phyloP scores from a whole-genome alignment of 371 early-diverging fungal genomes.

The Dinochytrium kinnereticum region DNA sequence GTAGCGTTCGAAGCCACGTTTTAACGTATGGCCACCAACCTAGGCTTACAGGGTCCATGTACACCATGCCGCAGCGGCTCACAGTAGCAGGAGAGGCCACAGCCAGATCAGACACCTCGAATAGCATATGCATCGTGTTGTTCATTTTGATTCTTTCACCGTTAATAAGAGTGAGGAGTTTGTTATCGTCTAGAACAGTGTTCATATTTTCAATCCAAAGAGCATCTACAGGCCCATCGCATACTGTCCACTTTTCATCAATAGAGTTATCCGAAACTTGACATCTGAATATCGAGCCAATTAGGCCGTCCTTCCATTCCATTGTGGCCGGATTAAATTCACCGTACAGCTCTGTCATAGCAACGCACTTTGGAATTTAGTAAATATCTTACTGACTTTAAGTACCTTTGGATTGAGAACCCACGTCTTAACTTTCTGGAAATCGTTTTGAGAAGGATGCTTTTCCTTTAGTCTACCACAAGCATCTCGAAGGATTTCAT shows the following conservation, averaged over 20 bases:
- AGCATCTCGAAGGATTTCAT: constrained; percentile 57
- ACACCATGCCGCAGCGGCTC: constrained; percentile 65
- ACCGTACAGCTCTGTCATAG: constrained; percentile 66
- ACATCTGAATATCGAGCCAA: constrained; percentile 56
- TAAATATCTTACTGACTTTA: neutral
- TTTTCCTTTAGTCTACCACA: constrained; percentile 44
- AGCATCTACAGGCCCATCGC: constrained; percentile 69
- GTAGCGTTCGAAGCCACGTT: constrained; percentile 54
- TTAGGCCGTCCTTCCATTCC: constrained; percentile 69
- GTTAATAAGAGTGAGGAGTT: constrained; percentile 62
- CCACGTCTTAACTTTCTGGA: constrained; percentile 57
- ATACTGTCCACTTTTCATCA: constrained; percentile 69
- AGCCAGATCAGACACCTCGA: constrained; percentile 65
- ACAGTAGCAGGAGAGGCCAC: constrained; percentile 69
- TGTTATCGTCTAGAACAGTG: constrained; percentile 69
- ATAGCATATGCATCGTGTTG: constrained; percentile 62
- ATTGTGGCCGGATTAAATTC: constrained; percentile 66
- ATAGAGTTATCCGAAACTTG: constrained; percentile 58
- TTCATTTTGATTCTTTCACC: constrained; percentile 71
- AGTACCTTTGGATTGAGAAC: constrained; percentile 64
- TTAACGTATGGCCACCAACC: constrained; percentile 60
- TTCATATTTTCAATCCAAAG: constrained; percentile 73
- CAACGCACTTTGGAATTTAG: constrained; percentile 49
- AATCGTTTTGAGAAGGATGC: constrained; percentile 34
- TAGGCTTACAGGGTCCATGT: constrained; percentile 62